phyloP scores from a whole-genome alignment of 1,284 basidiomycete genomes.

The Ganoderma lingzhi region DNA sequence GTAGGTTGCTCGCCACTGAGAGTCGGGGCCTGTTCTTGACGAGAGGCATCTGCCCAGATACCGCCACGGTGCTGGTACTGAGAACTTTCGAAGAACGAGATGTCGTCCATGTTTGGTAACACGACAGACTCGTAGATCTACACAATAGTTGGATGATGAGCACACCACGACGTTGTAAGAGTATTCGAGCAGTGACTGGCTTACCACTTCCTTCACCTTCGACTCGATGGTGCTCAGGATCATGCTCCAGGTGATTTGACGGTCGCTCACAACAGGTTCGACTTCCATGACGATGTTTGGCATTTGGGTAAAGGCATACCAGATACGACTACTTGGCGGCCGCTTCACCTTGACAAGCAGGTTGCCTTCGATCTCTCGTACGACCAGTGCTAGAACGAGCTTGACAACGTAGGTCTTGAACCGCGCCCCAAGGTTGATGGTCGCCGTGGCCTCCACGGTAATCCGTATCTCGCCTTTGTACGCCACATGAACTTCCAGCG shows the following conservation, averaged over 20 bases:
- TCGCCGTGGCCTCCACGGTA: conserved; percentile 89
- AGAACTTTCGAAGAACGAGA: conserved; percentile 91
- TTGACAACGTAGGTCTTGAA: conserved; percentile 93
- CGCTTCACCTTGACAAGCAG: conserved; percentile 90
- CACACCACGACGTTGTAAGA: conserved; percentile 2
- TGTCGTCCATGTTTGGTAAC: conserved; percentile 97
- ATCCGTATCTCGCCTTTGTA: conserved; percentile 90
- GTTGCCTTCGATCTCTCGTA: conserved; percentile 92
- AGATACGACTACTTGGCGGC: conserved; percentile 95
- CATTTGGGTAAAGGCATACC: conserved; percentile 97
- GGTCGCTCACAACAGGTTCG: conserved; percentile 92
- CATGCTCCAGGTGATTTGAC: conserved; percentile 93
- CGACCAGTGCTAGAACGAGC: conserved; percentile 86
- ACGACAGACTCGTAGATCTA: conserved; percentile 95
- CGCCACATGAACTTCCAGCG: conserved; percentile 86
- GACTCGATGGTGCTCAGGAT: conserved; percentile 91
- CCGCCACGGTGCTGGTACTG: conserved; percentile 81
- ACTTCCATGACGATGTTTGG: conserved; percentile 91
- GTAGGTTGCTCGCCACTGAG: conserved; percentile 24
- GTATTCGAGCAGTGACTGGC: conserved; percentile 43
- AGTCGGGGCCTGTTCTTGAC: conserved; percentile 49
- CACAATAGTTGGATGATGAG: conserved; percentile 10
- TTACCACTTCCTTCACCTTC: conserved; percentile 87
- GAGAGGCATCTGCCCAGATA: conserved; percentile 86
- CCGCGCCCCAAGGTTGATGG: conserved; percentile 80